Base-by-base conservation (phyloP, 768 basidiomycete species). In the Lanmaoa rubissima region DNA sequence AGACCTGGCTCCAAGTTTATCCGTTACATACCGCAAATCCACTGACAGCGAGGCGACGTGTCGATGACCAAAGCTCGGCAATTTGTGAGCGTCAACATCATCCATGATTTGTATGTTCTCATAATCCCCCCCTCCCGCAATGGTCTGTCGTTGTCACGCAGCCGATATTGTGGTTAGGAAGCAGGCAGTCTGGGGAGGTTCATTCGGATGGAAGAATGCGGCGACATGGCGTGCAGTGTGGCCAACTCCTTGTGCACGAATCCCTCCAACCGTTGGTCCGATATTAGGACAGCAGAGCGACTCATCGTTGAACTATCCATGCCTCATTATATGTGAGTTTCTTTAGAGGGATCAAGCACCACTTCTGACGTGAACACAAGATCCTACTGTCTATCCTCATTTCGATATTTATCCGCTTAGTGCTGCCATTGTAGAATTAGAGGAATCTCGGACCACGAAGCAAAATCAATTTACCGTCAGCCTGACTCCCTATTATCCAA, bases 121-220 rank as follows among this genome's bases (percentile, higher is more conserved):
- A 49, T 16, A 17, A 74, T 74, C 47, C 65, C 79, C 28, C 34
- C 21, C 21, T 76, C 77, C 34, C 78, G 82, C 12, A 85, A 35
- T 82, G 19, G 80, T 87, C 64, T 65, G 82, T 32, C 80, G 75
- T 9, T 21, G 10, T 41, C 67, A 17, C 70, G 55, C 76, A 87
- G 45, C 76, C 81, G 72, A 67, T 78, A 34, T 24, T 32, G 31
- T 32, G 10, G 31, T 79, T 82, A 34, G 77, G 79, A 64, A 71
- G 63, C 39, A 83, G 81, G 73, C 75, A 5, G 80, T 82, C 11
- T 58, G 24, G 78, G 58, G 55, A 42, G 50, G 17, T 48, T 64
- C 66, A 24, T 66, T 65, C 6, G 64, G 64, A 48, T 65, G 61
- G 64, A 48, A 55, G 35, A 54, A 6, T 31, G 58, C 46, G 19